Evolutionary conservation across 2,329 filamentous ascomycete species (phyloP), one percentile per base, ranked within the genome.

Genomic region (Ophiostoma piceae): DNA sequence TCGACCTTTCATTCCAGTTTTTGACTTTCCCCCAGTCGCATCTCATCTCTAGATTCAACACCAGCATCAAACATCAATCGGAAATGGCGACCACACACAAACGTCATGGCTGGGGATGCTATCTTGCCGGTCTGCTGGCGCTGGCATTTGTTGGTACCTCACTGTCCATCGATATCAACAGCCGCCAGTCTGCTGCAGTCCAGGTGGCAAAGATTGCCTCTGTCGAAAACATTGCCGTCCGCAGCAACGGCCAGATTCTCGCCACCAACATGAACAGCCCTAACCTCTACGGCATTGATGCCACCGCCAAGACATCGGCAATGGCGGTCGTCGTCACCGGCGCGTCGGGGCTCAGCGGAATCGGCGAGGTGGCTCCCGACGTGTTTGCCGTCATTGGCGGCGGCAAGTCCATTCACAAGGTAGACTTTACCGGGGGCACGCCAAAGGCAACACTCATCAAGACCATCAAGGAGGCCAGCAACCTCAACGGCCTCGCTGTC

Each of bases 191-290:
- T 3, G 51, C 51, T 3, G 22, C 51, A 1, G 11, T 26, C n/a
- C 51, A 57, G 51, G 51, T 57, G n/a, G 51, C 51, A 57, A 26
- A 57, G 11, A 11, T 57, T 8, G 51, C 51, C n/a, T 77, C 75
- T 7, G 71, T 78, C 69, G 76, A 78, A 70, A 77, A 77, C 69
- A 51, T 78, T 12, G 77, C 77, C 6, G 74, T 76, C 12, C 77
- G 76, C 32, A 68, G 75, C 67, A 76, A 77, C 67, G 77, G 77
- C 37, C 72, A 74, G 60, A 74, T 79, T 54, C 74, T 79, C 14
- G 77, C 75, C 16, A 78, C 77, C 67, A 77, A 76, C 74, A 77
- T 78, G 76, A 77, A 78, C 74, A 74, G 73, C n/a, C 74, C 76
- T 19, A 75, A 75, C 64, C 73, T 57, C 1, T 57, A 26, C 51